Percentiles rank a stretch among this genome's conserved stretches.
phyloP scores from a whole-genome alignment of 2,329 filamentous ascomycete species.

The Zasmidium cellare region DNA sequence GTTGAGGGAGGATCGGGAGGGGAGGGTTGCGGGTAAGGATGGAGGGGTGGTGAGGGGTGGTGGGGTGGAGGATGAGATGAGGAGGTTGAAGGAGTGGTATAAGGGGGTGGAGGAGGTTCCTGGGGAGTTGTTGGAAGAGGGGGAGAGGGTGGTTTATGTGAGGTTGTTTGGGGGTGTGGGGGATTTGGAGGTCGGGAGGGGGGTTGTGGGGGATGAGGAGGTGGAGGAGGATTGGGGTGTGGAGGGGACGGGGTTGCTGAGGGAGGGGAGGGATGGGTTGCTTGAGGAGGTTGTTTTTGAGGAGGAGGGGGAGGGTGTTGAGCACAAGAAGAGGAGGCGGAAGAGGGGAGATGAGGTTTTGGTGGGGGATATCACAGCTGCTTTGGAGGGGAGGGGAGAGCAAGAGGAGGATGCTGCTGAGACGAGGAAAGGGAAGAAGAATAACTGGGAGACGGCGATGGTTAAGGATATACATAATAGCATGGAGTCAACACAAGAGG shows the following conservation, averaged over 20 bases:
- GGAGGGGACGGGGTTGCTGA: slow-evolving; percentile 46
- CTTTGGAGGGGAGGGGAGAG: slow-evolving; percentile 43
- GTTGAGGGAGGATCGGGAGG: slow-evolving; percentile 1
- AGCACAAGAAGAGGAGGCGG: slow-evolving; percentile 27
- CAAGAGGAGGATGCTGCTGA: too few species aligned
- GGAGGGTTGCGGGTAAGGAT: slow-evolving; percentile 1
- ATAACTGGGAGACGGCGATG: too few species aligned
- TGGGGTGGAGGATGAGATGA: slow-evolving; percentile 14
- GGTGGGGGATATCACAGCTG: slow-evolving; percentile 30
- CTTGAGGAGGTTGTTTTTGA: slow-evolving; percentile 63
- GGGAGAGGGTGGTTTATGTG: slow-evolving; percentile 75
- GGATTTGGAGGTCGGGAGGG: slow-evolving; percentile 30
- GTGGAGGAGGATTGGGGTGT: slow-evolving; percentile 45
- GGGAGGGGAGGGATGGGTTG: slow-evolving; percentile 45
- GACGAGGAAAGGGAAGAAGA: too few species aligned
- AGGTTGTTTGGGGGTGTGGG: slow-evolving; percentile 74
- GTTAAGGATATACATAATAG: too few species aligned
- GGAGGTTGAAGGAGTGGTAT: slow-evolving; percentile 20
- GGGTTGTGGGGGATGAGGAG: slow-evolving; percentile 23
- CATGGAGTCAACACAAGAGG: too few species aligned
- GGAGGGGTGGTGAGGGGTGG: not conserved
- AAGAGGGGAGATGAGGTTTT: slow-evolving; percentile 28
- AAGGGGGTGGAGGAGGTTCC: slow-evolving; percentile 66
- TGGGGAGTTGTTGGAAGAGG: slow-evolving; percentile 64
- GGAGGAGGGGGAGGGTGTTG: slow-evolving; percentile 31